These are phyloP conservation scores for Diaporthe sp. DNA, from an alignment of 2,329 filamentous ascomycete species.

Conservation along the genomic window DNA sequence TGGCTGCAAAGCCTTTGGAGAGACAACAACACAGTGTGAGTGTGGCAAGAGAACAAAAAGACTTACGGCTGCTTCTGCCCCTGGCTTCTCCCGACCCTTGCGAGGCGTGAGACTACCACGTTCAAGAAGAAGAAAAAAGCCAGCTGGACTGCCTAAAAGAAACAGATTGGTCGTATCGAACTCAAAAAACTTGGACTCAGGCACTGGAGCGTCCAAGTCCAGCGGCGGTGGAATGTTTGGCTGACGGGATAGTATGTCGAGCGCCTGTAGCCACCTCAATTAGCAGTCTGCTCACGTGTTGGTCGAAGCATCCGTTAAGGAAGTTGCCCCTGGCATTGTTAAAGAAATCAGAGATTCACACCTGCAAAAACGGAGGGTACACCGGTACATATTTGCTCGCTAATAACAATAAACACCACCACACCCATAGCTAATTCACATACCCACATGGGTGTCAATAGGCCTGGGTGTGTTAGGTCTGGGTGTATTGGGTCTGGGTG, in stretches of 20 bases:
- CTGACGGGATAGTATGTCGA: constrained; percentile 91
- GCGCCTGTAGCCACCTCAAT: constrained; percentile 56
- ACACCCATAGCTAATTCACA: too few relatives aligned
- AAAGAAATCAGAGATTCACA: too few relatives aligned
- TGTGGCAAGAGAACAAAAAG: not conserved
- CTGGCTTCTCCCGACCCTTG: constrained; percentile 80
- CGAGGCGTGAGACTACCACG: constrained; percentile 79
- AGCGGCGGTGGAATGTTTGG: constrained; percentile 76
- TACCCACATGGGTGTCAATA: too few relatives aligned
- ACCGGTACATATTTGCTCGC: too few relatives aligned
- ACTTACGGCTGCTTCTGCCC: constrained; percentile 68
- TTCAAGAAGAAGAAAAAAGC: constrained; percentile 92
- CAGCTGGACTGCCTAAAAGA: constrained; percentile 88
- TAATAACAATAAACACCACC: too few relatives aligned
- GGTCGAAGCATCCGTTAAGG: not conserved
- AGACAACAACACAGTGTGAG: not conserved
- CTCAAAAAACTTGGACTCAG: constrained; percentile 77
- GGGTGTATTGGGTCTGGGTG: too few relatives aligned
- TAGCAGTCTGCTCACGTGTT: not conserved
- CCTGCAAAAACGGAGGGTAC: too few relatives aligned
- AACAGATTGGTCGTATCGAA: constrained; percentile 94
- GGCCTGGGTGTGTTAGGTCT: too few relatives aligned
- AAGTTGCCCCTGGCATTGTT: not conserved
- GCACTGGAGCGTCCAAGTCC: constrained; percentile 54
- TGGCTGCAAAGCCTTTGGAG: not conserved